Evolutionary conservation across 1,139 yeast species (phyloP).

Genomic region (Geotrichum phurueaensis): DNA sequence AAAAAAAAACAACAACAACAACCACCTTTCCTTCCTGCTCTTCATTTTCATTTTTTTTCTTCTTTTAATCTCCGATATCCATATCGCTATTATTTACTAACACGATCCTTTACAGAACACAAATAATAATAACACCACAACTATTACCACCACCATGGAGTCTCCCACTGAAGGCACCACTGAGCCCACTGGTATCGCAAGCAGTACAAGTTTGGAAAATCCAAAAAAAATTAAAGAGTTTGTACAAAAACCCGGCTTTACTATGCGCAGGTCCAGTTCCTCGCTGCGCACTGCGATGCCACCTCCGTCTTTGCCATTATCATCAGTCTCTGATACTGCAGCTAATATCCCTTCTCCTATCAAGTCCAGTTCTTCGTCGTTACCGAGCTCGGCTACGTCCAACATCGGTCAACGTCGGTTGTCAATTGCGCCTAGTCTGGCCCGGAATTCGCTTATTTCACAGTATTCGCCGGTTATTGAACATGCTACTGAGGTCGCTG

Average conservation of each 20-base stretch:
- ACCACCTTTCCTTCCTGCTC: not conserved
- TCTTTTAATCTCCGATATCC: not conserved
- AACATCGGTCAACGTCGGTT: constrained; percentile 7
- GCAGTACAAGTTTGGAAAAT: not conserved
- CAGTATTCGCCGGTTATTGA: constrained; percentile 22
- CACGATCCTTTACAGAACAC: not conserved
- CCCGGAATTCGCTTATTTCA: constrained; percentile 18
- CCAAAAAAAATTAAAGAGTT: not conserved
- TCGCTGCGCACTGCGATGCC: not conserved
- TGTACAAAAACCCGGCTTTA: not conserved
- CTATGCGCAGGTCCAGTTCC: constrained; percentile 2
- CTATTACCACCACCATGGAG: not conserved
- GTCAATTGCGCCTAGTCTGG: constrained; percentile 18
- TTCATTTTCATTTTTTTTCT: not conserved
- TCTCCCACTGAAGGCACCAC: not conserved
- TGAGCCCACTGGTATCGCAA: not conserved
- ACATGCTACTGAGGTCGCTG: constrained; percentile 19
- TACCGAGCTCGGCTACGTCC: not conserved
- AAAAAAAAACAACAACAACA: not conserved
- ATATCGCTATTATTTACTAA: not conserved
- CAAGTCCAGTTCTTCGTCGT: not conserved
- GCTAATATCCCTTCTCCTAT: not conserved
- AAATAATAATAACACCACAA: not conserved
- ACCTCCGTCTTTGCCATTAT: not conserved
- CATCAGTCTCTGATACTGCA: constrained; percentile 8